phyloP scores from a whole-genome alignment of 768 basidiomycete species.

The Naganishia kalamii region DNA sequence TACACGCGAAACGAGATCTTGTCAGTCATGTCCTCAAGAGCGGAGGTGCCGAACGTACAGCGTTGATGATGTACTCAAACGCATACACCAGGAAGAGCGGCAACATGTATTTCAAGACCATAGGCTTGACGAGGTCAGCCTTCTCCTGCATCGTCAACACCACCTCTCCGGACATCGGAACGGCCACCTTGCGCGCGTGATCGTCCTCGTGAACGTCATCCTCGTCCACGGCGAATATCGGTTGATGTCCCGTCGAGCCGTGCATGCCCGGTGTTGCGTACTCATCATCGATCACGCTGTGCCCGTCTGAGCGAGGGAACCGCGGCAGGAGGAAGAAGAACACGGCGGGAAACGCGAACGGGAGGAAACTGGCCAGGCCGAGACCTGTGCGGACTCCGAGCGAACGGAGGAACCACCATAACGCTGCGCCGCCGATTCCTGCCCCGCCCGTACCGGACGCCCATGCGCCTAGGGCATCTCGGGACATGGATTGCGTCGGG shows the following conservation, averaged over 20 bases:
- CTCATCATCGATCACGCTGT: conserved; percentile 17
- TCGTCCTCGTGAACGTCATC: conserved; percentile 38
- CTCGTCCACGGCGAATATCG: conserved; percentile 21
- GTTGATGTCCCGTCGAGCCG: neutral
- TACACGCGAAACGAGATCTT: conserved; percentile 36
- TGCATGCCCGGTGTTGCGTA: neutral
- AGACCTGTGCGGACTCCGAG: conserved; percentile 78
- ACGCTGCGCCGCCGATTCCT: conserved; percentile 79
- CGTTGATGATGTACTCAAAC: conserved; percentile 50
- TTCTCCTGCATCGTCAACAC: conserved; percentile 67
- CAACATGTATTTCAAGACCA: conserved; percentile 80
- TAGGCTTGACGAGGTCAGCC: conserved; percentile 69
- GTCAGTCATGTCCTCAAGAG: neutral
- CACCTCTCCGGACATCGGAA: conserved; percentile 36
- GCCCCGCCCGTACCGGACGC: conserved; percentile 91
- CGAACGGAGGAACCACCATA: conserved; percentile 89
- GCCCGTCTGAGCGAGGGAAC: conserved; percentile 49
- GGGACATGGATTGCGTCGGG: conserved; percentile 47
- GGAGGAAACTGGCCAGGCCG: conserved; percentile 62
- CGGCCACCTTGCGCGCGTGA: conserved; percentile 9
- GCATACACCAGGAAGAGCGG: conserved; percentile 64
- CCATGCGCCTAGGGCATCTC: conserved; percentile 83
- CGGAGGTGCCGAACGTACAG: conserved; percentile 49
- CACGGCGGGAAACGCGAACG: conserved; percentile 68
- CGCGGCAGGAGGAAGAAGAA: conserved; percentile 73